Conservation (phyloP, 441 rosid genomes). For the Populus trichocarpa region DNA sequence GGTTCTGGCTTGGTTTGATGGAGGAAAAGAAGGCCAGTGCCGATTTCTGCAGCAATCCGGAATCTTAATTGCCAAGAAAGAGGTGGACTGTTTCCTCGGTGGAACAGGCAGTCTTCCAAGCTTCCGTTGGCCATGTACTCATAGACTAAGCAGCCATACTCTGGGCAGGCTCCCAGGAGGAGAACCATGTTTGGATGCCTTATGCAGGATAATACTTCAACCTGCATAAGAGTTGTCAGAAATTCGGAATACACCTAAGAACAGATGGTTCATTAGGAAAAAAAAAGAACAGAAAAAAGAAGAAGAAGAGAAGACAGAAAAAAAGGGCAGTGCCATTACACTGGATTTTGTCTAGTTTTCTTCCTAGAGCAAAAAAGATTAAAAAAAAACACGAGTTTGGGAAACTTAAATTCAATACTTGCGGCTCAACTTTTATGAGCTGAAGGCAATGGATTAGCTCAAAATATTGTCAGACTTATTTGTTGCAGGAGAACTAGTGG, state of each 20-base stretch:
- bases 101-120: constrained; percentile 71
- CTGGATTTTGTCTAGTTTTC: background rate
- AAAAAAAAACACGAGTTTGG: background rate
- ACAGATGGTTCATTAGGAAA: background rate
- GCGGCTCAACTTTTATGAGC: background rate
- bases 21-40: constrained; percentile 78
- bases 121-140: constrained; percentile 90
- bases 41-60: constrained; percentile 76
- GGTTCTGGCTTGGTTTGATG: constrained; percentile 96
- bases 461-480: background rate
- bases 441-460: background rate
- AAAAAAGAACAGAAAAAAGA: background rate
- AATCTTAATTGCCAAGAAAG: constrained; percentile 79
- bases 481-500: background rate
- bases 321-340: background rate
- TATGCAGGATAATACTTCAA: constrained; percentile 73
- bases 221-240: constrained; percentile 31
- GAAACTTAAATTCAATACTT: background rate
- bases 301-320: background rate
- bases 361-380: background rate
- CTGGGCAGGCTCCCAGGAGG: constrained; percentile 79
- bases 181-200: constrained; percentile 97
- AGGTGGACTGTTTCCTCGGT: constrained; percentile 41
- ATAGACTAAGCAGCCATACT: constrained; percentile 79
- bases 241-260: background rate